A percentile compares a stretch with the other conserved stretches of the same genome.
Evolutionary conservation across 345 rosid genomes (phyloP).

Genomic region (Eucalyptus curtisii): DNA sequence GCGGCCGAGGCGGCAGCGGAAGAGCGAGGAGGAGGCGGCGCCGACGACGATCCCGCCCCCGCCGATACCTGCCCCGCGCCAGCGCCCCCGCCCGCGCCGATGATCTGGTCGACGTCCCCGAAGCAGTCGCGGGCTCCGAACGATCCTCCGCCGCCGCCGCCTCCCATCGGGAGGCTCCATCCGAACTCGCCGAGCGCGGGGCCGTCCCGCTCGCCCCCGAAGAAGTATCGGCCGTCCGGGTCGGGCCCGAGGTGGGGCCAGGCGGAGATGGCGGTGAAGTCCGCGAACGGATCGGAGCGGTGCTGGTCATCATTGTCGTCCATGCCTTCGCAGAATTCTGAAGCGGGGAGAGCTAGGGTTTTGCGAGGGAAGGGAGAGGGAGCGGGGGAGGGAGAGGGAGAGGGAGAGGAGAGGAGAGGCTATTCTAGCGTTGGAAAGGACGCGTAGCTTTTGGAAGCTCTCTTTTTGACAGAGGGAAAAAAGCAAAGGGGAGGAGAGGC

Average conservation of each 20-base stretch:
- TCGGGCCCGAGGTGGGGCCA: constrained; percentile 27
- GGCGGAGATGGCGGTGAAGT: constrained; percentile 1
- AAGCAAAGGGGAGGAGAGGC: no score
- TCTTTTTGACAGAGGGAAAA: background rate
- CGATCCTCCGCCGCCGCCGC: background rate
- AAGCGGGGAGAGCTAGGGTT: background rate
- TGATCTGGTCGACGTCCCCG: background rate
- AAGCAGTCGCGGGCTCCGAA: background rate
- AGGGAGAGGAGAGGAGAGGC: background rate
- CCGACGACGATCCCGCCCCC: background rate
- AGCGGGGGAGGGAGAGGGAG: background rate
- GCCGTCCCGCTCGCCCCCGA: constrained; percentile 27
- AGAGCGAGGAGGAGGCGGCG: background rate
- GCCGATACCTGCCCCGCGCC: background rate
- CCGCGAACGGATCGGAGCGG: constrained; percentile 27
- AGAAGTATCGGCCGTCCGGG: constrained; percentile 39
- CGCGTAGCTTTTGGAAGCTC: background rate
- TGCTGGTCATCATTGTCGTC: background rate
- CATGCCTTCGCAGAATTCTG: background rate
- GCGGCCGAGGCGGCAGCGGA: background rate
- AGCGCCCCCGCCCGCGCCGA: background rate
- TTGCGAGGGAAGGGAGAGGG: background rate
- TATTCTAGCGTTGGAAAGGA: background rate
- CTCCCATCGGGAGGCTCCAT: constrained; percentile 35
- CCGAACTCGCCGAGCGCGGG: constrained; percentile 49